Base-by-base conservation (phyloP, 306 rosid genomes). In the Inga laurina region DNA sequence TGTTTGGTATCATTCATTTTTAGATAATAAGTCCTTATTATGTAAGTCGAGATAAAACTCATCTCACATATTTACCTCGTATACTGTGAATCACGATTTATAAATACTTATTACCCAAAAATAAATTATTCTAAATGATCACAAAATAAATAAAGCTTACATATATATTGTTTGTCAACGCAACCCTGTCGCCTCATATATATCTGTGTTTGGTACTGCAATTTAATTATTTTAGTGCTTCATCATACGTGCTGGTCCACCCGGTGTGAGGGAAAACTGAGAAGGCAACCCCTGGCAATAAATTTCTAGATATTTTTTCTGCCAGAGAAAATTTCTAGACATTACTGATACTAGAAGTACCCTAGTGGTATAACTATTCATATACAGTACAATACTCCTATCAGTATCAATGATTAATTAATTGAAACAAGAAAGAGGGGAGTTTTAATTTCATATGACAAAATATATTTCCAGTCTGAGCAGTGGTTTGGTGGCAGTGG, bases 401-500 rank as follows among this genome's bases (percentile, higher is more conserved):
- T 19, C 5, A 4, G 54, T 52, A 2, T 18, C 12, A 10, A 44
- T 52, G 8, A 18, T 73, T 74, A 56, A 57, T 57, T 13, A 22
- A 75, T 80, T 76, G 68, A 84, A 14, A 59, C 2, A 5, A 14
- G 11, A 37, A 57, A 48, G 13, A 24, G n/a, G 11, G 13, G 39
- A 4, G 24, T 19, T 77, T 81, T 61, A 37, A 37, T 37, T 37
- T 37, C 41, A 37, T 9, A 32, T 34, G 9, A 51, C 14, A 51
- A 15, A 27, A 27, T 51, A 45, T 43, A 14, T 72, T 39, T 56
- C 85, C 85, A 81, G 85, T 72, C 15, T 72, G 37, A 52, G 80
- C 77, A 73, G 80, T 85, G 79, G 22, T 75, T 77, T 81, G 80
- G 80, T 77, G 75, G 22, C 75, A 70, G 80, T 77, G 79, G 22